A percentile compares a stretch with the other conserved stretches of the same genome.
Conservation (phyloP, 352 stramenopile species). For the Elongisporangium anandrum region DNA sequence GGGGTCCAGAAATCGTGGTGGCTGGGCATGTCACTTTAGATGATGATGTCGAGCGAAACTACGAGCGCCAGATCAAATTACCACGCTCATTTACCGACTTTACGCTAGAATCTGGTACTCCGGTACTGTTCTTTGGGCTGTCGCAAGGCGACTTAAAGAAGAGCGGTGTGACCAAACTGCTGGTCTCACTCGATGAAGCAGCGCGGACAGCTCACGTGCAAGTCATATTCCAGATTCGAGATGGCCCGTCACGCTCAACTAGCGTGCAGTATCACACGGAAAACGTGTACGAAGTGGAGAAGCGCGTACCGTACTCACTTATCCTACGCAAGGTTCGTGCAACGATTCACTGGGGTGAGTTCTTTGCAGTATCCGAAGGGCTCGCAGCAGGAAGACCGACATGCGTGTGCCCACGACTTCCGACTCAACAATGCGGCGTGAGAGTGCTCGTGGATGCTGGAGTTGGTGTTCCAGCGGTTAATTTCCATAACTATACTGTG, state of each 20-base stretch:
- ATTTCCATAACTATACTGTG: conserved; percentile 50
- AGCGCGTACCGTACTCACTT: conserved; percentile 59
- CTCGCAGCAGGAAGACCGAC: conserved; percentile 76
- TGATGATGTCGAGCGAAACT: conserved; percentile 20
- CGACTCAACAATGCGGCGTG: conserved; percentile 83
- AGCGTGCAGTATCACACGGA: conserved; percentile 9
- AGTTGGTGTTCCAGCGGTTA: conserved; percentile 57
- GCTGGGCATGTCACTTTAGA: conserved; percentile 23
- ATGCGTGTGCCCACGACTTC: conserved; percentile 84
- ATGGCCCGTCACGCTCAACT: conserved; percentile 4
- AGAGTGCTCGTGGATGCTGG: conserved; percentile 52
- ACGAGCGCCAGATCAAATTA: conserved; percentile 22
- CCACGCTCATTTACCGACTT: conserved; percentile 31
- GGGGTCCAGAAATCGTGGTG: conserved; percentile 32
- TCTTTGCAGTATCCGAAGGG: conserved; percentile 74
- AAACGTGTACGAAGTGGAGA: conserved; percentile 21
- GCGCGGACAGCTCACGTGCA: conserved; percentile 14
- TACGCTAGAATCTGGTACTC: conserved; percentile 14
- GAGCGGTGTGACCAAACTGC: background rate
- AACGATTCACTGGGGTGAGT: conserved; percentile 65
- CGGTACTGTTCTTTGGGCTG: conserved; percentile 32
- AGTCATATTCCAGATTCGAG: conserved; percentile 51
- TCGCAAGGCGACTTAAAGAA: background rate
- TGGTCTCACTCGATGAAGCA: background rate
- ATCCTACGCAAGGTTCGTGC: conserved; percentile 70